A percentile compares a stretch with the other conserved stretches of the same genome.
phyloP scores from a whole-genome alignment of 2,329 filamentous ascomycete species.

The Emergomyces pasteurianus region DNA sequence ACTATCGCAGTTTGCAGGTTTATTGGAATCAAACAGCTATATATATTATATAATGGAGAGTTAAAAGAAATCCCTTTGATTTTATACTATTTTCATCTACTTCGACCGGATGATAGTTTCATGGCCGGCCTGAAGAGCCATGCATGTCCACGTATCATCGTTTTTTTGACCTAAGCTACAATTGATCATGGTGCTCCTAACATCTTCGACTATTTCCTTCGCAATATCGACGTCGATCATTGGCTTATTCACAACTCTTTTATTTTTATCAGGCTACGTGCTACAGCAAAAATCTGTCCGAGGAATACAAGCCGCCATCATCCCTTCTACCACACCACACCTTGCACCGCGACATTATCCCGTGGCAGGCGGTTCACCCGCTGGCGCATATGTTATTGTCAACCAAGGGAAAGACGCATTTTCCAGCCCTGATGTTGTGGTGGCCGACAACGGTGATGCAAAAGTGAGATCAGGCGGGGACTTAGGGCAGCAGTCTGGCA shows the following conservation, averaged over 20 bases:
- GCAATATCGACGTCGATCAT: conserved; percentile 42
- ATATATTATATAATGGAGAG: neutral
- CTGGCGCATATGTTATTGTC: neutral
- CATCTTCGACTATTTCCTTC: conserved; percentile 32
- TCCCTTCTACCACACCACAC: neutral
- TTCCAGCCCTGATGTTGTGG: neutral
- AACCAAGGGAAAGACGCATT: neutral
- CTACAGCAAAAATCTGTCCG: conserved; percentile 77
- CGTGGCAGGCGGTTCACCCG: neutral
- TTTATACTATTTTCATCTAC: neutral
- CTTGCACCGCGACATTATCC: neutral
- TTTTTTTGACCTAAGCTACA: neutral
- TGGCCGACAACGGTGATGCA: neutral
- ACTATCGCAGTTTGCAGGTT: neutral
- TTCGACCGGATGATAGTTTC: neutral
- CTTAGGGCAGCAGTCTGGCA: neutral
- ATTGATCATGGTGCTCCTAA: conserved; percentile 33
- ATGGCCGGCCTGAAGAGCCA: neutral
- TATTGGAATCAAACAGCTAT: no score
- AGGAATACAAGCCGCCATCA: conserved; percentile 46
- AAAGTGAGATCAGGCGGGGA: neutral
- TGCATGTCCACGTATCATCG: neutral
- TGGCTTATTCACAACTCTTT: conserved; percentile 62
- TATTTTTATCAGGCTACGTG: conserved; percentile 79
- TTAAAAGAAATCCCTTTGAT: neutral